Conservation (phyloP, 1,284 basidiomycete genomes). For the Ustilago cynodontis region DNA sequence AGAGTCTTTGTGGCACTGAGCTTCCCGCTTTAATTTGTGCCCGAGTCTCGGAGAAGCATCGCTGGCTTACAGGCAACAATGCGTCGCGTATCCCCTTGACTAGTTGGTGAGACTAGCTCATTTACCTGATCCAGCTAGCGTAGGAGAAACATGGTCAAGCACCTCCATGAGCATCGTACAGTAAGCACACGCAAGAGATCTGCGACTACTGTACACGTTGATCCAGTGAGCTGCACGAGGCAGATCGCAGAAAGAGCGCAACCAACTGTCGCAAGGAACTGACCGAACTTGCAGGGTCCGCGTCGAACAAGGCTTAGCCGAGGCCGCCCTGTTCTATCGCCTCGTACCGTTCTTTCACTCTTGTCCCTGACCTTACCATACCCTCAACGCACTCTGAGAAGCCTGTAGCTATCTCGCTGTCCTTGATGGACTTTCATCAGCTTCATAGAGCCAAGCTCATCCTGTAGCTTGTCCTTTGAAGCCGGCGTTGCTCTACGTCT, state of each 20-base stretch:
- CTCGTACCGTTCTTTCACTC: conserved; percentile 8
- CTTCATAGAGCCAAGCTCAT: not conserved
- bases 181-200: too few relatives aligned
- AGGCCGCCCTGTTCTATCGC: conserved; percentile 18
- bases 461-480: not conserved
- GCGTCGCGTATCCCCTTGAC: too few relatives aligned
- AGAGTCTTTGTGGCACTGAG: not conserved
- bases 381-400: not conserved
- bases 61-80: too few relatives aligned
- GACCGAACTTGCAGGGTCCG: conserved; percentile 3
- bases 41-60: conserved; percentile 20
- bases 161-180: too few relatives aligned
- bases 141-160: too few relatives aligned
- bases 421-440: not conserved
- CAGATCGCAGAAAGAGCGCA: not conserved
- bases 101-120: not conserved
- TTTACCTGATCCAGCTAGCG: too few relatives aligned
- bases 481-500: not conserved
- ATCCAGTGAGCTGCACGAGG: too few relatives aligned
- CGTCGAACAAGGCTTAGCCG: conserved; percentile 20
- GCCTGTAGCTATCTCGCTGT: not conserved
- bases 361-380: not conserved
- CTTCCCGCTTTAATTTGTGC: conserved; percentile 17
- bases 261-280: not conserved
- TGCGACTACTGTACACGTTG: too few relatives aligned